Base-by-base conservation (phyloP, 495 filamentous ascomycete genomes). In the Cenococcum geophilum region DNA sequence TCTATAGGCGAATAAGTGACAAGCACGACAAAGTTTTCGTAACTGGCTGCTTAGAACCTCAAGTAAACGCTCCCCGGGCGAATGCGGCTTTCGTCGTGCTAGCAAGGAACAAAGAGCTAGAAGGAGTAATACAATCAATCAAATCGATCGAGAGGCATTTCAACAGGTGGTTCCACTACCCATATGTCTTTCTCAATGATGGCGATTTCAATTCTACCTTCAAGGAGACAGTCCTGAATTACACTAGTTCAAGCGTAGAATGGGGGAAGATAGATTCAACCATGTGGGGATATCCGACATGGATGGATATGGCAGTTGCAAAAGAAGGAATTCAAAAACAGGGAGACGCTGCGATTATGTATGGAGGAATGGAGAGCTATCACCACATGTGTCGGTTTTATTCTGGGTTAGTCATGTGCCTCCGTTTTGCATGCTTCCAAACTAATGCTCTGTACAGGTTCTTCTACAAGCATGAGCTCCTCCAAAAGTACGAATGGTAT, bases 121-220 rank as follows among this genome's bases (percentile, higher is more conserved):
- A 95, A 0, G 93, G 93, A 57, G 93, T 99, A 34, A 85, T 97
- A 49, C 88, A 97, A 76, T 97, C 92, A 9, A 81, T 99, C 65
- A 97, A 96, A 78, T 96, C 92, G 54, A 93, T 99, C 65, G 93
- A 99, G 78, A 83, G 93, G 61, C 93, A 99, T 72, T 99, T 99
- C 83, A 99, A 99, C 75, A 83, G 92, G 60, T 97, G 95, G 95
- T 99, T 91, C 73, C 82, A 97, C 74, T 99, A 99, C 73, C 93
- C 93, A 32, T 99, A 97, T 73, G 95, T 99, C 59, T 99, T 99
- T 76, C 78, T 99, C 62, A 99, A 99, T 74, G 93, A 99, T 70
- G 95, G 85, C 27, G 92, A 96, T 52, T 99, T 99, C 81, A 89
- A 97, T 73, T 79, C 86, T 67, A 88, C 85, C 4, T 99, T 99